Evolutionary conservation across 306 rosid species (phyloP).

Genomic region (Rosa rugosa): DNA sequence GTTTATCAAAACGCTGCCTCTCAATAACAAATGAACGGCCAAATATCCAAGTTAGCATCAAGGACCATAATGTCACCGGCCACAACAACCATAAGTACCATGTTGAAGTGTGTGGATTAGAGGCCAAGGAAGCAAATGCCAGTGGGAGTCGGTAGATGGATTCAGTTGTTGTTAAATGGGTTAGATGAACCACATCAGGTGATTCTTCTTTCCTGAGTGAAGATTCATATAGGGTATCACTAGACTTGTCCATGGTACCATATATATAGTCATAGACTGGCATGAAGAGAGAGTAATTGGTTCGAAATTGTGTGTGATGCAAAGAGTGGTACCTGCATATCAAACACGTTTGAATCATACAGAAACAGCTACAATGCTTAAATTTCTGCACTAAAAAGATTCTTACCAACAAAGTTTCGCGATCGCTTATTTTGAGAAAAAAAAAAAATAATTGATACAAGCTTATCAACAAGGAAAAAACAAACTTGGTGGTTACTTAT

Average conservation of each 20-base stretch:
- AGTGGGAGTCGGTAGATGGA: slow-evolving; percentile 38
- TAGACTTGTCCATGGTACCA: slow-evolving; percentile 34
- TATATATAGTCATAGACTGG: slow-evolving; percentile 36
- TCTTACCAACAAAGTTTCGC: background rate
- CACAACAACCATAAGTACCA: slow-evolving; percentile 39
- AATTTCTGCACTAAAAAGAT: too few relatives aligned
- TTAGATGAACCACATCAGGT: slow-evolving; percentile 38
- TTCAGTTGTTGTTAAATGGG: slow-evolving; percentile 34
- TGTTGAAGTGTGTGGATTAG: slow-evolving; percentile 22
- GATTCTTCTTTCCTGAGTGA: slow-evolving; percentile 22
- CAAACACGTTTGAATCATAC: background rate
- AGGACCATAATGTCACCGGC: slow-evolving; percentile 40
- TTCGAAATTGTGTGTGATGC: slow-evolving; percentile 47
- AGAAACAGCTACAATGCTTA: background rate
- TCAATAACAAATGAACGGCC: slow-evolving; percentile 36
- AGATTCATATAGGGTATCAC: slow-evolving; percentile 1
- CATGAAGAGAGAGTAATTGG: slow-evolving; percentile 42
- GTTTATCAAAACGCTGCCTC: slow-evolving; percentile 19
- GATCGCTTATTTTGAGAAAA: background rate
- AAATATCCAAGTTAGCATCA: slow-evolving; percentile 22
- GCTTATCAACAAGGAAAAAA: too few relatives aligned
- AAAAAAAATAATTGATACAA: background rate
- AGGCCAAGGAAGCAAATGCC: slow-evolving; percentile 37
- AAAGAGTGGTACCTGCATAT: slow-evolving; percentile 39
- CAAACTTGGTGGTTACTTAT: background rate